These are phyloP conservation scores for Dioscorea cayenensis DNA, from an alignment of 116 monocot genomes.

Conservation along the genomic window DNA sequence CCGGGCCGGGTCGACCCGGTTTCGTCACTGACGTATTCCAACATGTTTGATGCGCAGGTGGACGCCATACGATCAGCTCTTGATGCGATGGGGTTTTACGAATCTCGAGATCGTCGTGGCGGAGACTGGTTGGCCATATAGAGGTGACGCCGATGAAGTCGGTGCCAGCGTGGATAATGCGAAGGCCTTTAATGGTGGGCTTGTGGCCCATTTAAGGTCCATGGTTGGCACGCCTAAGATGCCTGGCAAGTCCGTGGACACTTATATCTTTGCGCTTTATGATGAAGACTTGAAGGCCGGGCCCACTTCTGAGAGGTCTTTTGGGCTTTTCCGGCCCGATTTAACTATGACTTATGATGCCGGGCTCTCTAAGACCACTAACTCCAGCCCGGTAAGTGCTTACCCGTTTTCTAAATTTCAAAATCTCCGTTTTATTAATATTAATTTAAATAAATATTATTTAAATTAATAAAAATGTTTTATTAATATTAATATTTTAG, in stretches of 20 bases:
- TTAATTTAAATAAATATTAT: too few species aligned
- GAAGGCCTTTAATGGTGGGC: conserved; percentile 43
- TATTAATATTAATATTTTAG: too few species aligned
- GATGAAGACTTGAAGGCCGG: conserved; percentile 86
- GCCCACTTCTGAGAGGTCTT: conserved; percentile 68
- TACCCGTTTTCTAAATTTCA: too few species aligned
- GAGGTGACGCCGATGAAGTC: conserved; percentile 50
- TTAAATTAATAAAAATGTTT: too few species aligned
- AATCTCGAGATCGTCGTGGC: conserved; percentile 65
- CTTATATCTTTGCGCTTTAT: conserved; percentile 76
- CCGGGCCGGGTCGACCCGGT: conserved; percentile 52
- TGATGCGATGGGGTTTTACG: conserved; percentile 24
- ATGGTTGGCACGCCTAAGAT: conserved; percentile 58
- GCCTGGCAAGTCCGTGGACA: conserved; percentile 65
- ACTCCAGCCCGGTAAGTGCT: too few species aligned
- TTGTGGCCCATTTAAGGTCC: conserved; percentile 58
- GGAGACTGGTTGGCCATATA: conserved; percentile 92
- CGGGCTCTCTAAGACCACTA: conserved; percentile 16
- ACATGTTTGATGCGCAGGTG: conserved; percentile 94
- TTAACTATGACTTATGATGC: conserved; percentile 53
- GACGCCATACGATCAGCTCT: conserved; percentile 76
- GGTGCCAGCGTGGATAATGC: conserved; percentile 79
- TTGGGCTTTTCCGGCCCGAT: conserved; percentile 69
- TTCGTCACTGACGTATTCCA: conserved; percentile 52
- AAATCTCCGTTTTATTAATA: too few species aligned